A percentile compares a stretch with the other conserved stretches of the same genome.
Conservation (phyloP, 208 protist genomes). For the Strigomonas culicis region DNA sequence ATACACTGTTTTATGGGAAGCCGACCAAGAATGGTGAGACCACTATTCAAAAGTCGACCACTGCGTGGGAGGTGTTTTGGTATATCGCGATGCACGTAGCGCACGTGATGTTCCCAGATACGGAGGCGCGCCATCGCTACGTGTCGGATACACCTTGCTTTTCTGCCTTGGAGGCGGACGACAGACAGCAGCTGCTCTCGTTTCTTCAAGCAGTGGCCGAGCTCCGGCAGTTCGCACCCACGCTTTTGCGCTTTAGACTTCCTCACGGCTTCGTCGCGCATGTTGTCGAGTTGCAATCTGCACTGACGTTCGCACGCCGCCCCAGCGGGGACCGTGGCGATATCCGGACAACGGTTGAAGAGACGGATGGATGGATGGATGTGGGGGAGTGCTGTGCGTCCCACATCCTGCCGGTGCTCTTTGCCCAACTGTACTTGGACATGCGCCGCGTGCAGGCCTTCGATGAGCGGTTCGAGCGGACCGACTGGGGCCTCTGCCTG, state of each 20-base stretch:
- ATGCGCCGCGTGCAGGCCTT: slow-evolving; percentile 19
- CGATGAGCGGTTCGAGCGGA: slow-evolving; percentile 38
- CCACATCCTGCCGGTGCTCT: not conserved
- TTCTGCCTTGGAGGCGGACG: no score
- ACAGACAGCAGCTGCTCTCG: no score
- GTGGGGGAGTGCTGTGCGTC: not conserved
- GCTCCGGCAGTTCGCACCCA: slow-evolving; percentile 5
- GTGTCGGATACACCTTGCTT: no score
- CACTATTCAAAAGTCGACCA: slow-evolving; percentile 63
- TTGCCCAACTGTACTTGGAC: not conserved
- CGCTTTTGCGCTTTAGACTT: not conserved
- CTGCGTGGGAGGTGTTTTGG: slow-evolving; percentile 68
- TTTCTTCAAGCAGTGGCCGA: slow-evolving; percentile 1
- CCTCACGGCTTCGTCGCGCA: no score
- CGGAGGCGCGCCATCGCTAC: no score
- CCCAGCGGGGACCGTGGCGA: no score
- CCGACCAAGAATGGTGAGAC: slow-evolving; percentile 23
- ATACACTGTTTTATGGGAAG: slow-evolving; percentile 48
- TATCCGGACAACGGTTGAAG: not conserved
- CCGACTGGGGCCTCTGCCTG: slow-evolving; percentile 49
- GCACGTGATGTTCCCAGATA: no score
- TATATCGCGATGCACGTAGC: slow-evolving; percentile 46
- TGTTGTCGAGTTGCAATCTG: no score
- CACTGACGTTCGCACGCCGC: no score
- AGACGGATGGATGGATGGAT: slow-evolving; percentile 3